Conservation (phyloP, 352 stramenopile species). For the Peronospora farinosa region DNA sequence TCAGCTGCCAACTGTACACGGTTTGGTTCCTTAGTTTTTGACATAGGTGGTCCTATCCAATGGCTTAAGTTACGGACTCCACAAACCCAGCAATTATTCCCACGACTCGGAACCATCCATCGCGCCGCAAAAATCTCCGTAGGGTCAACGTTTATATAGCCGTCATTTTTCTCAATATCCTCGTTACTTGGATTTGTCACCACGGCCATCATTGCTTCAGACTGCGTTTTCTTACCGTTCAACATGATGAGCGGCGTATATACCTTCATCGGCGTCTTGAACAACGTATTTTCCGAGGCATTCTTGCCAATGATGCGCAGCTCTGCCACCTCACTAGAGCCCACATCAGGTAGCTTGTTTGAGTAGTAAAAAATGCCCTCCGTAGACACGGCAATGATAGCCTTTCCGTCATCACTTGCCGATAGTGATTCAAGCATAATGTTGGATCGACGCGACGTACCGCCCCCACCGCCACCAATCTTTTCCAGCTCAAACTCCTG, state of each 20-base stretch:
- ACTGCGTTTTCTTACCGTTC: slow-evolving; percentile 11
- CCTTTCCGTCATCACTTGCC: slow-evolving; percentile 57
- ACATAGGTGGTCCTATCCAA: slow-evolving; percentile 41
- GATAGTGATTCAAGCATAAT: slow-evolving; percentile 62
- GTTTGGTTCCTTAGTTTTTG: slow-evolving; percentile 24
- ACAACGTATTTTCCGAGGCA: slow-evolving; percentile 54
- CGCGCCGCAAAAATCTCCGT: slow-evolving; percentile 57
- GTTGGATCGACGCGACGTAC: slow-evolving; percentile 64
- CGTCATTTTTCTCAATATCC: slow-evolving; percentile 42
- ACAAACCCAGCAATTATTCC: slow-evolving; percentile 67
- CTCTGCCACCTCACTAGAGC: slow-evolving; percentile 15
- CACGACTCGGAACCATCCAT: slow-evolving; percentile 62
- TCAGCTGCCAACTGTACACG: slow-evolving; percentile 10
- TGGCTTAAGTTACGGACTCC: slow-evolving; percentile 66
- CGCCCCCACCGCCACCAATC: slow-evolving; percentile 41
- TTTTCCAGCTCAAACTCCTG: slow-evolving; percentile 68
- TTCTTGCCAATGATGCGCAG: slow-evolving; percentile 66
- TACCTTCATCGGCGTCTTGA: slow-evolving; percentile 68
- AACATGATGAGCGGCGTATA: slow-evolving; percentile 35
- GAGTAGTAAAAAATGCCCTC: slow-evolving; percentile 79
- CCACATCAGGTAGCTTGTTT: slow-evolving; percentile 29
- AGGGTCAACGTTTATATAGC: slow-evolving; percentile 70
- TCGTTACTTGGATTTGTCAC: slow-evolving; percentile 61
- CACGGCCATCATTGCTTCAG: slow-evolving; percentile 59
- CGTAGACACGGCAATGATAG: slow-evolving; percentile 51